Evolutionary conservation across 768 basidiomycete species (phyloP), one percentile per base, ranked within the genome.

Genomic region (Rhodotorula graminis): DNA sequence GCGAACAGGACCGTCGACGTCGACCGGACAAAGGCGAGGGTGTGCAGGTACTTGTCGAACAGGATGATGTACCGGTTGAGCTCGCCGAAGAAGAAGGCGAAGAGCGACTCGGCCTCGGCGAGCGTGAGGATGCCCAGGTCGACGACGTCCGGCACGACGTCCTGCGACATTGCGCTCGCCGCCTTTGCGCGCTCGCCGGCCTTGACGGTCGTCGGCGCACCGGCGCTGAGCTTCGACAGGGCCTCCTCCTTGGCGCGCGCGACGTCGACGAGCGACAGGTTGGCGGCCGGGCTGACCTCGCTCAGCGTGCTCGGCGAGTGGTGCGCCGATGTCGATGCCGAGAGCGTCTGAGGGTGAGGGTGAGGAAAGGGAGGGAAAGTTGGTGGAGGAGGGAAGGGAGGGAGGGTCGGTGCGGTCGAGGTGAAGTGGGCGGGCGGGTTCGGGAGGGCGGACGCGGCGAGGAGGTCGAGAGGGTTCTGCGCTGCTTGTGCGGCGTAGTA

Each of bases 1-100:
- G 65, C 64, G 55, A 74, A 68, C 4, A 74, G 63, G 11, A 74
- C 61, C 10, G 73, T 55, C 29, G 65, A 68, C 21, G 65, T 56
- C 15, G 23, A 42, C 2, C 70, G 73, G 1, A 59, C 61, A 29
- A 50, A 74, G 19, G 67, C 64, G 52, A 57, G 47, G 16, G 53
- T 65, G 55, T 69, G 72, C 3, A 69, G 59, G 19, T 61, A 33
- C 33, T 37, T 47, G 50, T 69, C 68, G 44, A 65, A 61, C 19
- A 73, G 59, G 44, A 65, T 65, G 46, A 65, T 69, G 53, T 31
- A 65, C 7, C 29, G 47, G 47, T 62, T 62, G 42, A 65, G 55
- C 21, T 67, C 56, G 8, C 67, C 61, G 15, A 59, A 59, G n/a
- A 52, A 52, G 27, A 52, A 52, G 1, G 25, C 27, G 40, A 65